A percentile compares a stretch with the other conserved stretches of the same genome.
Conservation (phyloP, 31 red algal genomes). For the Bonnemaisonia californica region DNA sequence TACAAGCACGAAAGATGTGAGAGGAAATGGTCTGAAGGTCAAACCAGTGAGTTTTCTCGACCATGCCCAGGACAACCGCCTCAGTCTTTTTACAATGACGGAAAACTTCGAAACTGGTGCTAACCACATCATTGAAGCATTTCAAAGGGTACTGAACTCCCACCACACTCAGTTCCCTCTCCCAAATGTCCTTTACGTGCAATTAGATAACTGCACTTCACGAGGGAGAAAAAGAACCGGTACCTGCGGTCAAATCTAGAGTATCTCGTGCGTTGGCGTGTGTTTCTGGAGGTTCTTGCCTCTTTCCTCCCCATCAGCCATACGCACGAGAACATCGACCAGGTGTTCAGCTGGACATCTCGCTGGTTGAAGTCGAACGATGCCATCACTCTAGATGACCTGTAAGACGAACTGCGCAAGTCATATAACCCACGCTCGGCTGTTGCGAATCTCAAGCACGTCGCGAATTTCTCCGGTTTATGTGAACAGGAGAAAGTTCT, state of each 20-base stretch:
- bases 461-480: too few relatives aligned
- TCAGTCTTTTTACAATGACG: conserved; percentile 1
- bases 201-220: conserved; percentile 20
- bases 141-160: conserved; percentile 2
- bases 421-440: too few relatives aligned
- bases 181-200: not conserved
- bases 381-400: too few relatives aligned
- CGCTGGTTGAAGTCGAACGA: too few relatives aligned
- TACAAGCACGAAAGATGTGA: conserved; percentile 1
- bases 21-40: not conserved
- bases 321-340: conserved; percentile 30
- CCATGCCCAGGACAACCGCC: not conserved
- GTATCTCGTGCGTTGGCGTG: not conserved
- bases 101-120: not conserved
- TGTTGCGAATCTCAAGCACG: too few relatives aligned
- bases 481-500: too few relatives aligned
- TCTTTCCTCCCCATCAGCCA: too few relatives aligned
- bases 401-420: too few relatives aligned
- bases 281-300: not conserved
- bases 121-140: conserved; percentile 11
- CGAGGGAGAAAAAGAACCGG: conserved; percentile 16
- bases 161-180: not conserved
- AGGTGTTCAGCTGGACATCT: conserved; percentile 8
- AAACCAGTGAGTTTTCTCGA: conserved; percentile 6
- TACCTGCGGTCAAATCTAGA: conserved; percentile 4